Percentiles rank a stretch among this genome's conserved stretches.
phyloP scores from a whole-genome alignment of 1,284 basidiomycete species.

The Meira nashicola region DNA sequence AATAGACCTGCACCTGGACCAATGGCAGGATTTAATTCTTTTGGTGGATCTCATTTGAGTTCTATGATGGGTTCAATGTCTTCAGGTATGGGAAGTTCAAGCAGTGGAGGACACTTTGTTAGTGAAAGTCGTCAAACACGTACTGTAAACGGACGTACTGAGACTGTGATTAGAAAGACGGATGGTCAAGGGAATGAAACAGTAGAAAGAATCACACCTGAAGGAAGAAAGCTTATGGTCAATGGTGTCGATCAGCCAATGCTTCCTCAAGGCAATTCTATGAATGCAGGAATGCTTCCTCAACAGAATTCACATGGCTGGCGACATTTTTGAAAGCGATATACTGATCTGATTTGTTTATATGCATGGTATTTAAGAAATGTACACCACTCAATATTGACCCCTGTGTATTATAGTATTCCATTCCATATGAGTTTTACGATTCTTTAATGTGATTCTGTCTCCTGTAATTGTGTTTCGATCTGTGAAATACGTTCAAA shows the following conservation, averaged over 20 bases:
- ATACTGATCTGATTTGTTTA: too few relatives aligned
- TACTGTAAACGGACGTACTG: constrained; percentile 6
- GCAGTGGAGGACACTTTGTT: background rate
- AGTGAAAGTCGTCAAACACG: constrained; percentile 6
- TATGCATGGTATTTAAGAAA: too few relatives aligned
- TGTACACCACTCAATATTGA: too few relatives aligned
- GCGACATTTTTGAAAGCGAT: too few relatives aligned
- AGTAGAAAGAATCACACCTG: background rate
- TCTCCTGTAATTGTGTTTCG: too few relatives aligned
- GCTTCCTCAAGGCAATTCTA: background rate
- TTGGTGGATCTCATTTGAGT: background rate
- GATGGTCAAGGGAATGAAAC: constrained; percentile 8
- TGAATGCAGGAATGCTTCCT: too few relatives aligned
- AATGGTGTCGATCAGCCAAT: constrained; percentile 1
- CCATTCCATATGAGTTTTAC: too few relatives aligned
- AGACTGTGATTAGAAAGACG: background rate
- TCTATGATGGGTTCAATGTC: constrained; percentile 1
- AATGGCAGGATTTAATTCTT: background rate
- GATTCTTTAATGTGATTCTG: too few relatives aligned
- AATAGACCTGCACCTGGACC: background rate
- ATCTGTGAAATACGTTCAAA: too few relatives aligned
- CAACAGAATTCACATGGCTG: too few relatives aligned
- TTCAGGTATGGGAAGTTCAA: background rate
- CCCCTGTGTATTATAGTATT: too few relatives aligned
- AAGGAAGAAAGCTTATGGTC: background rate